Evolutionary conservation across 2,329 filamentous ascomycete species (phyloP), one percentile per base, ranked within the genome.

Genomic region (Botrytis medusae): DNA sequence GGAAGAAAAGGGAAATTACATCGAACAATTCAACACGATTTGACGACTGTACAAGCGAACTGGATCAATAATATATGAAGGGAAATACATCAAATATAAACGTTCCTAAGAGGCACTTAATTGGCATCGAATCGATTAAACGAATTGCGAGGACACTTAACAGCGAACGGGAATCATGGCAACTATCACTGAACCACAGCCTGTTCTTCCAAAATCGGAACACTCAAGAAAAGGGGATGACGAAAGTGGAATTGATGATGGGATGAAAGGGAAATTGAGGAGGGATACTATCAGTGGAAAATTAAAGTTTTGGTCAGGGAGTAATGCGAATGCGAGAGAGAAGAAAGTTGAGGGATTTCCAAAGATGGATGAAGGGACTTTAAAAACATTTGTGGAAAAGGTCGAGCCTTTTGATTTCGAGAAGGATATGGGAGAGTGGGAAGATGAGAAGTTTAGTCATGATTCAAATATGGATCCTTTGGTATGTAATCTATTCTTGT

Each of bases 291-390:
- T 65, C 16, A 48, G 63, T 48, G 63, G 63, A 32, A 48, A 65
- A 48, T 37, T 65, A 10, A 65, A 65, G 63, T 65, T 65, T 51
- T 65, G 44, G 63, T 37, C 42, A 4, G 63, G 63, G n/a, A 65
- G 29, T 48, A 62, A 42, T 42, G 37, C 34, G 25, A 62, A 42
- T 29, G 60, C 22, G 25, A 29, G 25, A 29, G 60, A n/a, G 16
- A 63, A 63, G 44, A 65, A 65, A 6, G 18, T 29, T 32, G 61
- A 63, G 4, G 61, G 37, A 10, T 63, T 63, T 4, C 25, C 40
- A 1, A 64, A 44, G 22, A 67, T 67, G 63, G 63, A 67, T n/a
- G 46, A 67, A 34, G 32, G 63, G 1, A 51, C 34, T 9, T 51
- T 37, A 9, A 67, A 51, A 34, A n/a, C 44, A 6, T 46, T 51